Base-by-base conservation (phyloP, 805 yeast species). In the Wickerhamiella occidentalis region DNA sequence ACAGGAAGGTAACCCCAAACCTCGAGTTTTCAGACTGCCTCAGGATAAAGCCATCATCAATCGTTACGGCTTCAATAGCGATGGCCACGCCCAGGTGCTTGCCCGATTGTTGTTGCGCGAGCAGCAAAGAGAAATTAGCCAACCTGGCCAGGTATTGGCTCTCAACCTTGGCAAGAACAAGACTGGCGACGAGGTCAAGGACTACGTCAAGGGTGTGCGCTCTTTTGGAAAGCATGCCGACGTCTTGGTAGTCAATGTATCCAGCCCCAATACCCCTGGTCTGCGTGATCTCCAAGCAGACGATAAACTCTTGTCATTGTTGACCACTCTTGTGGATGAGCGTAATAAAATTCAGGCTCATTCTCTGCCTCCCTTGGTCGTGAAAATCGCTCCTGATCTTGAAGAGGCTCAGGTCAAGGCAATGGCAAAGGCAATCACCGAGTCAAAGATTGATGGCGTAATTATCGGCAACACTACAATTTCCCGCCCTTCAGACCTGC, bases 201-300 rank as follows among this genome's bases (percentile, higher is more conserved):
- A 90, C 64, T 90, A 86, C 60, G 77, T 84, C 44, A 71, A 75
- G 55, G 97, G 97, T 53, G 95, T 90, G 22, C 77, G 77, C 51
- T 73, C 80, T 49, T 77, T 90, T 56, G 95, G 94, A 11, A 77
- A 79, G 11, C 78, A 72, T 57, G 95, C 97, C 3, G 97, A 90
- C 66, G 87, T 85, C 6, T 70, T 90, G 53, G 90, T 90, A 17
- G 77, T 90, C 55, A 90, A 90, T 60, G 95, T 90, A 12, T 86
- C 96, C 1, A 83, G 94, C 45, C 97, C 97, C 48, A 90, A 90
- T 62, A 90, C 97, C 1, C 97, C 97, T 3, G 96, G 96, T 1
- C 73, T 90, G 56, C 77, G 97, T 60, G 85, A 79, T 57, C 73
- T 90, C 56, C 97, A 90, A 68, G 76, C 69, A 50, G 94, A 85